Base-by-base conservation (phyloP, 169 alveolate species). In the Plasmodium falciparum region DNA sequence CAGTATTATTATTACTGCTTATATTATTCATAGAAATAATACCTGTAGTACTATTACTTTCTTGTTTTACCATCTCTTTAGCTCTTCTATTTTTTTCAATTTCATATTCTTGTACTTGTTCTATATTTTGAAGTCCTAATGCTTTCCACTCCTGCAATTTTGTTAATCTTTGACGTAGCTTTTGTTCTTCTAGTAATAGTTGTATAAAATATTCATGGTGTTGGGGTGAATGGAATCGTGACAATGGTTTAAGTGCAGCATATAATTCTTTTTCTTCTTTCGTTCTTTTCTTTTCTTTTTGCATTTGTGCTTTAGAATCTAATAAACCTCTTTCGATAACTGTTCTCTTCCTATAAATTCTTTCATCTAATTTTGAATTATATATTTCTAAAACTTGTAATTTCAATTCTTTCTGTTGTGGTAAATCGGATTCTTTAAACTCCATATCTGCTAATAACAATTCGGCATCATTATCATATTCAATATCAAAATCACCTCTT, bases 391-490 rank as follows among this genome's bases (percentile, higher is more conserved):
- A 93, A 15, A 95, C 96, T 71, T 93, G 93, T 20, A 95, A 92
- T 80, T 95, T 94, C 63, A 94, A 93, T 70, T 95, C 97, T 13
- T 88, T 95, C 74, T 95, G 97, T 78, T 95, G 96, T 12, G 97
- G 97, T 29, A 96, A 91, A 63, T 95, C 97, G 4, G 92, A 93
- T 52, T 92, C 92, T 63, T 96, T 95, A 95, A 98, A 99, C 83
- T 99, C 99, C 99, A 99, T 97, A 88, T 99, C 99, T 0, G 99
- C 99, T 15, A 99, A 89, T 39, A 97, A 94, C 22, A 97, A 93
- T 89, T 99, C 99, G 17, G 99, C 99, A 95, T 99, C 99, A 94
- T 97, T 97, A 90, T 98, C 99, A 93, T 97, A 99, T 83, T 99
- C 99, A 12, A 97, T 95, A 88, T 99, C 99, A 91, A 99, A 99